Conservation (phyloP, 2,329 filamentous ascomycete species). For the Colletotrichum sp. region DNA sequence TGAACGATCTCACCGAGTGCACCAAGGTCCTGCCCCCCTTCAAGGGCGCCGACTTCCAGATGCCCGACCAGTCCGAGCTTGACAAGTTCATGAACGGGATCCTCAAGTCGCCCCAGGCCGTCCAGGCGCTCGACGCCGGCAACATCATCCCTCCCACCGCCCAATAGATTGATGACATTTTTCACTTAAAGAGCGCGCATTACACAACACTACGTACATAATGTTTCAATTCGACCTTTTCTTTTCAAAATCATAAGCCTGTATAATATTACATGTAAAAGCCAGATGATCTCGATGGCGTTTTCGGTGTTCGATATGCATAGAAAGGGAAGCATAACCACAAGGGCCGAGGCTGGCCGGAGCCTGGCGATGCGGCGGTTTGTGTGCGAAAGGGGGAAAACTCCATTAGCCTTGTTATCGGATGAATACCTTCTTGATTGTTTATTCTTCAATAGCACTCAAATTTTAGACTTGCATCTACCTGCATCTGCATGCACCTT, state of each 20-base stretch:
- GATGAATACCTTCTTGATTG: not conserved
- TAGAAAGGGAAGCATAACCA: not conserved
- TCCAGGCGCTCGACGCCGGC: slow-evolving; percentile 11
- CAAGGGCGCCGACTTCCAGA: slow-evolving; percentile 18
- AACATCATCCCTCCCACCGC: slow-evolving; percentile 16
- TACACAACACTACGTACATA: not conserved
- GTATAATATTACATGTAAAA: not conserved
- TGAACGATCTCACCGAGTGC: slow-evolving; percentile 61
- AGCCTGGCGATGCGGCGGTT: not conserved
- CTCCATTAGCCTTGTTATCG: not conserved
- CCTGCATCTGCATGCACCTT: not conserved
- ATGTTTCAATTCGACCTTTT: not conserved
- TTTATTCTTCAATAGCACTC: not conserved
- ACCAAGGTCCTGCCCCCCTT: slow-evolving; percentile 52
- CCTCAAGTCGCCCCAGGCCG: not conserved
- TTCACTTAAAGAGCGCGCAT: not conserved
- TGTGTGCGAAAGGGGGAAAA: not conserved
- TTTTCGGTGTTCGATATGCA: not conserved
- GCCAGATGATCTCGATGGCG: not conserved
- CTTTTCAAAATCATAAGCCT: not conserved
- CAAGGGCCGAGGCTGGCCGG: slow-evolving; percentile 18
- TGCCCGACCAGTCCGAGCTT: slow-evolving; percentile 10
- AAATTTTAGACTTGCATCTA: not conserved
- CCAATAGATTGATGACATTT: not conserved
- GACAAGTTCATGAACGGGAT: not conserved